These are phyloP conservation scores for Cystobasidiaceae sp. DNA, from an alignment of 1,284 basidiomycete species.

Conservation along the genomic window DNA sequence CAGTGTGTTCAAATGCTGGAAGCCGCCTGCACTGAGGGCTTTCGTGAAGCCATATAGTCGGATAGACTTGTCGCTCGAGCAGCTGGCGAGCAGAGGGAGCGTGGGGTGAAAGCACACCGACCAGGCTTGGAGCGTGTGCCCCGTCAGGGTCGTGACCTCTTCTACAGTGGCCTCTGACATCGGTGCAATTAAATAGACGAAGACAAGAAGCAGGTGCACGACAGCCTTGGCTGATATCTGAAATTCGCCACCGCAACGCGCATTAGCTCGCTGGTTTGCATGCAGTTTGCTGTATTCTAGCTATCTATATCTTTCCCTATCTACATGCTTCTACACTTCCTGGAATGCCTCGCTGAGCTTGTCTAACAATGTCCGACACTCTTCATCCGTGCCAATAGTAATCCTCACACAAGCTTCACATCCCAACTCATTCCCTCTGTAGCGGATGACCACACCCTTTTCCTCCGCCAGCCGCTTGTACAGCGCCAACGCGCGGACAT, in stretches of 20 bases:
- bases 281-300: no score
- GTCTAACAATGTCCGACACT: slow-evolving; percentile 54
- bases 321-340: slow-evolving; percentile 31
- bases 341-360: slow-evolving; percentile 35
- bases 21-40: slow-evolving; percentile 28
- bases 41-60: slow-evolving; percentile 67
- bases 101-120: slow-evolving; percentile 84
- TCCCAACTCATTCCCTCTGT: slow-evolving; percentile 76
- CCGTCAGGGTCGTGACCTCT: slow-evolving; percentile 47
- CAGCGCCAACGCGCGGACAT: slow-evolving; percentile 60
- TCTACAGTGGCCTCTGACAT: slow-evolving; percentile 14
- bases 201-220: neutral
- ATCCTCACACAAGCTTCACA: slow-evolving; percentile 84
- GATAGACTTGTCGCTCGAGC: slow-evolving; percentile 89
- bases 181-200: neutral
- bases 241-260: neutral
- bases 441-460: slow-evolving; percentile 73
- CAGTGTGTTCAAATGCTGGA: slow-evolving; percentile 43
- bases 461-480: slow-evolving; percentile 81
- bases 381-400: slow-evolving; percentile 79
- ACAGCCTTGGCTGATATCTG: neutral
- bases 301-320: no score
- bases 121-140: slow-evolving; percentile 85
- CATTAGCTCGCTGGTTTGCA: no score
- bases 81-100: slow-evolving; percentile 77